phyloP scores from a whole-genome alignment of 2,329 filamentous ascomycete genomes.

The Coniochaeta sp. region DNA sequence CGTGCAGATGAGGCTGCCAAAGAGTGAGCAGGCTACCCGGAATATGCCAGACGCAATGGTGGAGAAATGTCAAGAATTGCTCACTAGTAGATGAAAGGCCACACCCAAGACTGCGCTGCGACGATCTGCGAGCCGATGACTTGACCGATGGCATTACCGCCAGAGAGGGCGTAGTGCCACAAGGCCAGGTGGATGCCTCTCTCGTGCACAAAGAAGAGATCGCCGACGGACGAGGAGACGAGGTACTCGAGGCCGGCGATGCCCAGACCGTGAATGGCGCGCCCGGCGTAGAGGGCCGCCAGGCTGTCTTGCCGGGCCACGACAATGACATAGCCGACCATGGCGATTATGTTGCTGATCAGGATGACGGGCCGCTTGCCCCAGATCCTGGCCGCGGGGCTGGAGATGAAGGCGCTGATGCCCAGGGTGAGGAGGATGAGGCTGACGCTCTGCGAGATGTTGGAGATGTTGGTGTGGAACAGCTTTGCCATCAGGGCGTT shows the following conservation, averaged over 20 bases:
- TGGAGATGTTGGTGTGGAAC: slow-evolving; percentile 12
- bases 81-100: background rate
- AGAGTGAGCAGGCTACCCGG: no score
- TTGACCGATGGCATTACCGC: slow-evolving; percentile 14
- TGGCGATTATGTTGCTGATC: slow-evolving; percentile 21
- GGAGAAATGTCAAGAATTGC: no score
- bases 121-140: slow-evolving; percentile 13
- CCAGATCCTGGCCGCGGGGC: slow-evolving; percentile 19
- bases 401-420: slow-evolving; percentile 22
- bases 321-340: slow-evolving; percentile 14
- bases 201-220: slow-evolving; percentile 24
- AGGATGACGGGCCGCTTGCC: slow-evolving; percentile 25
- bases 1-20: background rate
- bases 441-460: slow-evolving; percentile 20
- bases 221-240: slow-evolving; percentile 20
- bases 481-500: slow-evolving; percentile 20
- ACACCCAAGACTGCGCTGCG: background rate
- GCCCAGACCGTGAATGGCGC: slow-evolving; percentile 17
- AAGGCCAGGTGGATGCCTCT: slow-evolving; percentile 20
- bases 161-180: slow-evolving; percentile 16
- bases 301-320: background rate
- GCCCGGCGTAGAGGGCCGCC: slow-evolving; percentile 14
- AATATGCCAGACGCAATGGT: no score
- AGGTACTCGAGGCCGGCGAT: slow-evolving; percentile 22
- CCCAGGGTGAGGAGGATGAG: slow-evolving; percentile 21